These are phyloP conservation scores for Rhizopus microsporus DNA, from an alignment of 371 early-diverging fungal species.

Conservation along the genomic window DNA sequence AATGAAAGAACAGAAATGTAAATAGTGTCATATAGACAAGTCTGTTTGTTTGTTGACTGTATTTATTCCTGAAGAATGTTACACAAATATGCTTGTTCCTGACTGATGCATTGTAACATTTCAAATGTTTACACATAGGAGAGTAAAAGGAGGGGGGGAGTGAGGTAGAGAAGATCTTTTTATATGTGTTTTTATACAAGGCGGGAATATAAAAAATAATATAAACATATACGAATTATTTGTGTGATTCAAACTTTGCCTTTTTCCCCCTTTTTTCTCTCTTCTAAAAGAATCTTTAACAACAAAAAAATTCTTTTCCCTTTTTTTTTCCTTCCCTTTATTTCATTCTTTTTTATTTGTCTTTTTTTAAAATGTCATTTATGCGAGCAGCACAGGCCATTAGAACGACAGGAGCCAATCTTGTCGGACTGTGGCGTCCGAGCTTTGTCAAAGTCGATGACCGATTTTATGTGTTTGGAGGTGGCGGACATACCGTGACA, in stretches of 20 bases:
- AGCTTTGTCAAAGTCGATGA: slow-evolving; percentile 64
- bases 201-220: background rate
- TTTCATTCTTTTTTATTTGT: slow-evolving; percentile 3
- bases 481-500: slow-evolving; percentile 61
- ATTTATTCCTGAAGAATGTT: slow-evolving; percentile 3
- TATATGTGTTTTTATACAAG: background rate
- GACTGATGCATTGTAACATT: background rate
- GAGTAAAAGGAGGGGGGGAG: background rate
- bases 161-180: background rate
- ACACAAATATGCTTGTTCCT: slow-evolving; percentile 7
- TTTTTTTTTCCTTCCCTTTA: slow-evolving; percentile 4
- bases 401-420: slow-evolving; percentile 60
- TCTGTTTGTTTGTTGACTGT: background rate
- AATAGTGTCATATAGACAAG: background rate
- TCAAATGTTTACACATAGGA: background rate
- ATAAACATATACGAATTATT: background rate
- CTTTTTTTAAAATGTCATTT: slow-evolving; percentile 14
- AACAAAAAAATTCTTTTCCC: background rate
- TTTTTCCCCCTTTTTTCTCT: slow-evolving; percentile 2
- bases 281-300: background rate
- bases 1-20: background rate
- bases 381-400: slow-evolving; percentile 52
- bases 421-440: slow-evolving; percentile 67
- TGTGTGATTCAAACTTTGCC: background rate
- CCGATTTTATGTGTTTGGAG: slow-evolving; percentile 62